Conservation (phyloP, 2,329 filamentous ascomycete genomes). For the Fonsecaea erecta region DNA sequence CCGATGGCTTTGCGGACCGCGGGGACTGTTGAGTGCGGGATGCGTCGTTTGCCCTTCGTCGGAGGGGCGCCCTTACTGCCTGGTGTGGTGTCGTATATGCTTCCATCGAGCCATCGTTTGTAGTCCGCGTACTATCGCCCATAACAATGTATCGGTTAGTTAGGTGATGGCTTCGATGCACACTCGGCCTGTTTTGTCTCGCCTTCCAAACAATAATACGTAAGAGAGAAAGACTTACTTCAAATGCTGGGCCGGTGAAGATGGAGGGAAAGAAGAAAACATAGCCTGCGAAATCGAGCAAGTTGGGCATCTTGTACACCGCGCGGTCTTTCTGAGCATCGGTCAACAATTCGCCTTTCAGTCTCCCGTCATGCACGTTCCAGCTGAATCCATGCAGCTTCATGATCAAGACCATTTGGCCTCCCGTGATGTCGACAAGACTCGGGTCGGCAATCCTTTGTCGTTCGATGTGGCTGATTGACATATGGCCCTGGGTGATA, state of each 20-base stretch:
- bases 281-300: slow-evolving; percentile 86
- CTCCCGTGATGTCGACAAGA: slow-evolving; percentile 82
- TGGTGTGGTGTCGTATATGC: slow-evolving; percentile 86
- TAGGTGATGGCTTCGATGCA: not conserved
- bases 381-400: slow-evolving; percentile 96
- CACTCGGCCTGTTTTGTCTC: not conserved
- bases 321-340: slow-evolving; percentile 84
- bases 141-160: not conserved
- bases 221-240: slow-evolving; percentile 47
- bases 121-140: slow-evolving; percentile 75
- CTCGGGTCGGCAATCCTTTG: slow-evolving; percentile 71
- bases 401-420: slow-evolving; percentile 98
- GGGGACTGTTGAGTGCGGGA: slow-evolving; percentile 86
- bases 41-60: slow-evolving; percentile 86
- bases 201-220: not conserved
- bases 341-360: slow-evolving; percentile 78
- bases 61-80: slow-evolving; percentile 75
- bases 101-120: slow-evolving; percentile 86
- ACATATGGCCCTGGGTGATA: slow-evolving; percentile 83
- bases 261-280: slow-evolving; percentile 94
- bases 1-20: slow-evolving; percentile 74
- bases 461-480: slow-evolving; percentile 81
- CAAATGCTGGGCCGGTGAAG: slow-evolving; percentile 88
- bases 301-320: slow-evolving; percentile 71
- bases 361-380: slow-evolving; percentile 92